Conservation (phyloP, 148 eudicot species). For the Fagopyrum esculentum region DNA sequence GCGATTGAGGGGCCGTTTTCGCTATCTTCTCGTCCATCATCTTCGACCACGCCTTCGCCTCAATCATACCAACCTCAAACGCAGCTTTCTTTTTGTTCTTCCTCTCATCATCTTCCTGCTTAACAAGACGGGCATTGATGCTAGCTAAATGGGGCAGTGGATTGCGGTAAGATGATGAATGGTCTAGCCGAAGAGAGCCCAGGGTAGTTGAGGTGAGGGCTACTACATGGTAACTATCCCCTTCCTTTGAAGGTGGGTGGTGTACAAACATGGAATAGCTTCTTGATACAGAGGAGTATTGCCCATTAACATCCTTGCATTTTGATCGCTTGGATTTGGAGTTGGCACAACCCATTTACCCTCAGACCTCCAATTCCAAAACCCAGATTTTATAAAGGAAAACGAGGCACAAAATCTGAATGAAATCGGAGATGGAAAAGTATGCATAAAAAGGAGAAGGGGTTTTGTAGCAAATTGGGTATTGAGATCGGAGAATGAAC, state of each 20-base stretch:
- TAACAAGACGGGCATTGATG: not conserved
- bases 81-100: not conserved
- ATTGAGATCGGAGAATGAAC: not conserved
- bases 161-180: not conserved
- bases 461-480: not conserved
- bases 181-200: slow-evolving; percentile 53
- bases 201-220: slow-evolving; percentile 73
- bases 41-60: slow-evolving; percentile 9
- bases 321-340: slow-evolving; percentile 40
- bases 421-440: not conserved
- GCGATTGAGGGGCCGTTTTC: not conserved
- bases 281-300: slow-evolving; percentile 36
- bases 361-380: not conserved
- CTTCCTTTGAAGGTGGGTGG: slow-evolving; percentile 40
- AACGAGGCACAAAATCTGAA: not conserved
- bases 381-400: not conserved
- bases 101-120: not conserved
- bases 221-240: slow-evolving; percentile 59
- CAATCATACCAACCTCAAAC: not conserved
- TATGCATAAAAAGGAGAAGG: not conserved
- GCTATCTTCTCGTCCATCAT: not conserved
- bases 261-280: slow-evolving; percentile 62
- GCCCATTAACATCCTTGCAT: slow-evolving; percentile 40
- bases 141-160: not conserved
- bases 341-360: slow-evolving; percentile 66